Base-by-base conservation (phyloP, 2,329 filamentous ascomycete genomes). In the Fusarium irregulare region DNA sequence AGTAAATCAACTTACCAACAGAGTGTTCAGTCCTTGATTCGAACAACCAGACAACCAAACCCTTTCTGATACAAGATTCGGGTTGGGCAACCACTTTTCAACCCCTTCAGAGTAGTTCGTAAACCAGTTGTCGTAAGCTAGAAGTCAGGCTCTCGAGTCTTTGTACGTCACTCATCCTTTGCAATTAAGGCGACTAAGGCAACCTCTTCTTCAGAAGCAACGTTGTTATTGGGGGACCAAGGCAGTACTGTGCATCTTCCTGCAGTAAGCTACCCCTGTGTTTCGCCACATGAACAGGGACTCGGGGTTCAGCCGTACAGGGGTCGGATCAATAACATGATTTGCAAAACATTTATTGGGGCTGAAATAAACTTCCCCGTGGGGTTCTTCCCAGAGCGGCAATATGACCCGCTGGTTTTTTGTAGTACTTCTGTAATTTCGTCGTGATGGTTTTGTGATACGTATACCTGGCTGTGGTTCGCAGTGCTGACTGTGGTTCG, bases 341-440 rank as follows among this genome's bases (percentile, higher is more conserved):
- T 18, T 32, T 32, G 27, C n/a, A 16, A 16, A 37, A 23, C 34
- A 44, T 45, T 32, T n/a, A 37, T 16, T 47, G 30, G 28, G 46
- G 60, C 48, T 66, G 47, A 51, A 23, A 32, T 25, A 53, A 13
- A 20, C 54, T 60, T 65, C 60, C 48, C 63, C 54, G 23, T 41
- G 54, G 60, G 47, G 37, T 32, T 14, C 10, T 44, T 18, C 32
- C 54, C 47, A 34, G 25, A 51, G 25, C 41, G 20, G 54, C 5
- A n/a, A n/a, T 30, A 21, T 42, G 28, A 20, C n/a, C 42, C 37
- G 28, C 37, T 41, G 23, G 18, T 46, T 28, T 32, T 18, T 48
- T 27, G 27, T 18, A 18, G 7, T 28, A 4, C 18, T 48, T 42
- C 13, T 32, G n/a, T 37, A 56, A 13, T 20, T 8, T 32, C 18